Evolutionary conservation across 306 rosid species (phyloP).

Genomic region (Mimosa bimucronata): DNA sequence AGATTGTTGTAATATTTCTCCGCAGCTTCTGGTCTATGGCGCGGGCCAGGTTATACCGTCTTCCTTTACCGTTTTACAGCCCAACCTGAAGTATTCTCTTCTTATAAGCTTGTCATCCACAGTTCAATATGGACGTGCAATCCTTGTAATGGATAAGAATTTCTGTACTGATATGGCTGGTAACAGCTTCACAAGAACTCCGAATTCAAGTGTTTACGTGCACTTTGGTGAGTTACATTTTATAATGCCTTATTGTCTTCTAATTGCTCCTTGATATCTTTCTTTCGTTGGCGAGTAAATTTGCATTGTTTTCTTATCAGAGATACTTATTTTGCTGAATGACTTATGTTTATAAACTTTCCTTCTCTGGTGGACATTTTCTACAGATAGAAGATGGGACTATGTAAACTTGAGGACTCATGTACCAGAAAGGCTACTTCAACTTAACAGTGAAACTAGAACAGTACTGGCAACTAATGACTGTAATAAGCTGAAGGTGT

Average conservation of each 20-base stretch:
- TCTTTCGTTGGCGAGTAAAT: neutral
- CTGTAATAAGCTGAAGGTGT: slow-evolving; percentile 56
- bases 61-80: slow-evolving; percentile 67
- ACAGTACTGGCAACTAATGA: slow-evolving; percentile 80
- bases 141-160: slow-evolving; percentile 79
- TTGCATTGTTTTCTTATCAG: slow-evolving; percentile 12
- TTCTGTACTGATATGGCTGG: slow-evolving; percentile 89
- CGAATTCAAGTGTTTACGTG: slow-evolving; percentile 66
- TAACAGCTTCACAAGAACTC: slow-evolving; percentile 67
- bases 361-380: slow-evolving; percentile 32
- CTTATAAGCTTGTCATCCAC: slow-evolving; percentile 60
- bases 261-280: neutral
- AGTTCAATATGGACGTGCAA: slow-evolving; percentile 64
- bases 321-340: slow-evolving; percentile 1
- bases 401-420: slow-evolving; percentile 63
- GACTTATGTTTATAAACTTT: slow-evolving; percentile 32
- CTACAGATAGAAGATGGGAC: slow-evolving; percentile 78
- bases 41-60: slow-evolving; percentile 86
- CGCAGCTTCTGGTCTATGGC: slow-evolving; percentile 91
- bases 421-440: slow-evolving; percentile 71
- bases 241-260: neutral
- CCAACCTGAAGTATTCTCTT: slow-evolving; percentile 68
- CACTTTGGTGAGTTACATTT: slow-evolving; percentile 73
- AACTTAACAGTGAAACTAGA: slow-evolving; percentile 71
- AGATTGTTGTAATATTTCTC: slow-evolving; percentile 20